phyloP scores from a whole-genome alignment of 2,329 filamentous ascomycete genomes.

The Penicillium sp. region DNA sequence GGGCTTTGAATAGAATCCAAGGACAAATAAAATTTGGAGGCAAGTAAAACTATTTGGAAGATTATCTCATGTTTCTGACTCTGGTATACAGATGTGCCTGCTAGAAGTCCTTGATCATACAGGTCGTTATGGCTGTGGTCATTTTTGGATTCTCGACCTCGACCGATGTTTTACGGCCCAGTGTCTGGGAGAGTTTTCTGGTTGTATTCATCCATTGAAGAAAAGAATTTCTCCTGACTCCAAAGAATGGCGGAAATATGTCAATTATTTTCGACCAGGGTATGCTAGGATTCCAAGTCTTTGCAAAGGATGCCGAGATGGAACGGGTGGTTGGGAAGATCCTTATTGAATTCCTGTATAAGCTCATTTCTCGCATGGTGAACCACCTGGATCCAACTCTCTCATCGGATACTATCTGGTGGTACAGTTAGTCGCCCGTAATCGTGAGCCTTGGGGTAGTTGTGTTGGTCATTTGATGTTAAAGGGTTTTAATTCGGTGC shows the following conservation, averaged over 20 bases:
- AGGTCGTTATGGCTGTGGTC: constrained; percentile 2
- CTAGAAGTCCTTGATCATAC: constrained; percentile 5
- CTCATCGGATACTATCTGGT: too few relatives aligned
- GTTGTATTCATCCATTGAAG: constrained; percentile 1
- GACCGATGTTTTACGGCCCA: not conserved
- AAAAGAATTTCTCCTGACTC: not conserved
- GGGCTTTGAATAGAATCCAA: not conserved
- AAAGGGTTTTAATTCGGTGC: not conserved
- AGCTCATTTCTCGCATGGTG: not conserved
- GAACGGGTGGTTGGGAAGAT: not conserved
- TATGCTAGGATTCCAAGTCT: not conserved
- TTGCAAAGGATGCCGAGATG: constrained; percentile 2
- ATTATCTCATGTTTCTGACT: not conserved
- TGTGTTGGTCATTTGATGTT: not conserved
- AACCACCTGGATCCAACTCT: too few relatives aligned
- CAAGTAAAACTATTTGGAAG: not conserved
- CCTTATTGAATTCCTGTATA: not conserved
- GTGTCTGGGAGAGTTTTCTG: not conserved
- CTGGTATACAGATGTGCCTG: not conserved
- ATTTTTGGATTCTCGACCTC: constrained; percentile 6
- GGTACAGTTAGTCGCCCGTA: too few relatives aligned
- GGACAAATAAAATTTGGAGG: not conserved
- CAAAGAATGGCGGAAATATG: constrained; percentile 1
- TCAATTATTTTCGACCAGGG: constrained; percentile 1
- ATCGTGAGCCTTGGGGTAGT: not conserved